phyloP scores from a whole-genome alignment of 2,329 filamentous ascomycete genomes.

The Bipolaris zeicola region DNA sequence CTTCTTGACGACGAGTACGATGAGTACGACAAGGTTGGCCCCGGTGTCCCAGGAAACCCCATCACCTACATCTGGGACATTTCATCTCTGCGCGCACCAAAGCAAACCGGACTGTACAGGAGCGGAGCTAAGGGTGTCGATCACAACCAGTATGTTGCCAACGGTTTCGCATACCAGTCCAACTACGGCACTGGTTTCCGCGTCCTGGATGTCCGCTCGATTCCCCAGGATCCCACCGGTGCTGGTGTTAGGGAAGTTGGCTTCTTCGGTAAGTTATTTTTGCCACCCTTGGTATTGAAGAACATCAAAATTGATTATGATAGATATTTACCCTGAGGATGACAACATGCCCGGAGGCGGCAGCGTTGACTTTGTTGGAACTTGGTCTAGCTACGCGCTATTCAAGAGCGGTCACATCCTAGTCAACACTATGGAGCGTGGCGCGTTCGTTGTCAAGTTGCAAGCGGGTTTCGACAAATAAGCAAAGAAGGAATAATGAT shows the following conservation, averaged over 20 bases:
- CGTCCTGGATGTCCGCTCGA: conserved; percentile 50
- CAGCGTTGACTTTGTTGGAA: conserved; percentile 51
- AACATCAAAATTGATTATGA: conserved; percentile 2
- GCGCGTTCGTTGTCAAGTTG: conserved; percentile 46
- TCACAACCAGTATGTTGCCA: conserved; percentile 56
- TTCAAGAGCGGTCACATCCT: conserved; percentile 50
- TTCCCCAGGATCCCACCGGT: conserved; percentile 50
- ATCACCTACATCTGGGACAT: conserved; percentile 51
- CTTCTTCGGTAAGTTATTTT: conserved; percentile 41
- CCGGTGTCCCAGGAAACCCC: conserved; percentile 41
- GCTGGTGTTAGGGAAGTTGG: conserved; percentile 50
- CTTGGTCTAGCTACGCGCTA: conserved; percentile 51
- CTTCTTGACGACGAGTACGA: conserved; percentile 50
- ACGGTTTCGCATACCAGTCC: conserved; percentile 51
- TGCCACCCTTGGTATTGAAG: background rate
- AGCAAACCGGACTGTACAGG: conserved; percentile 53
- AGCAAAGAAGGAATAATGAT: background rate
- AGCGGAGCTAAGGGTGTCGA: conserved; percentile 49
- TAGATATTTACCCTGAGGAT: conserved; percentile 52
- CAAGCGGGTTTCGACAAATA: conserved; percentile 25
- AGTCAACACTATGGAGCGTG: conserved; percentile 51
- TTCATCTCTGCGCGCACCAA: conserved; percentile 38
- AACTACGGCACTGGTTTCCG: conserved; percentile 53
- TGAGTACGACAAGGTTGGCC: conserved; percentile 46
- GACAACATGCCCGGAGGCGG: conserved; percentile 48